Evolutionary conservation across 805 yeast genomes (phyloP), one percentile per base, ranked within the genome.

Genomic region (Cephaloascus albidus): DNA sequence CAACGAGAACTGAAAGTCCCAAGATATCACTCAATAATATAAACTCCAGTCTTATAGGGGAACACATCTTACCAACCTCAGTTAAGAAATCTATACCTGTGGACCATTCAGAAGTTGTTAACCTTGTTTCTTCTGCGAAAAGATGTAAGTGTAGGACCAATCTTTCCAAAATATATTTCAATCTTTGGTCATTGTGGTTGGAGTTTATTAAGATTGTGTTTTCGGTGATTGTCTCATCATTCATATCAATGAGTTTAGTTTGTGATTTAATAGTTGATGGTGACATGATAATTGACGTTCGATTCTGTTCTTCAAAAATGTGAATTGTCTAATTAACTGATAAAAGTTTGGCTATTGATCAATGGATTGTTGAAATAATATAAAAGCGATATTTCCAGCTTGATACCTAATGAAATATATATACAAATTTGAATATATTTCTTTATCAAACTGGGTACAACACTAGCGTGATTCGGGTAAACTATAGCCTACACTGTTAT

Each of bases 31-130:
- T 43, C 30, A 50, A 40, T 33, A 50, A 43, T 12, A 50, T 44
- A 34, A 50, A 50, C 39, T 49, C 54, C 36, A 46, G 54, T 23
- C 54, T 40, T 18, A 50, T 46, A 35, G 47, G 52, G 10, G 52
- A 38, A 40, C 48, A 47, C 41, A 42, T 50, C 35, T 49, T 20
- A 16, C 54, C 54, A 18, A 42, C 44, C 30, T 47, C 43, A 14
- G 53, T 50, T 20, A 50, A 40, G 38, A 50, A 50, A 35, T 44
- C 37, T 18, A 50, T 48, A 6, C 48, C 54, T 4, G 35, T 20
- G 3, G 38, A 49, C 54, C 54, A 49, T 40, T 50, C 54, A 15
- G 49, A 48, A 10, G 48, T 43, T 15, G 51, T 49, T 18, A 50
- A 40, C 36, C 54, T 36, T 10, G 52, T 46, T 37, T 50, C 54